Base-by-base conservation (phyloP, 2,329 filamentous ascomycete genomes). In the Fusarium coicis region DNA sequence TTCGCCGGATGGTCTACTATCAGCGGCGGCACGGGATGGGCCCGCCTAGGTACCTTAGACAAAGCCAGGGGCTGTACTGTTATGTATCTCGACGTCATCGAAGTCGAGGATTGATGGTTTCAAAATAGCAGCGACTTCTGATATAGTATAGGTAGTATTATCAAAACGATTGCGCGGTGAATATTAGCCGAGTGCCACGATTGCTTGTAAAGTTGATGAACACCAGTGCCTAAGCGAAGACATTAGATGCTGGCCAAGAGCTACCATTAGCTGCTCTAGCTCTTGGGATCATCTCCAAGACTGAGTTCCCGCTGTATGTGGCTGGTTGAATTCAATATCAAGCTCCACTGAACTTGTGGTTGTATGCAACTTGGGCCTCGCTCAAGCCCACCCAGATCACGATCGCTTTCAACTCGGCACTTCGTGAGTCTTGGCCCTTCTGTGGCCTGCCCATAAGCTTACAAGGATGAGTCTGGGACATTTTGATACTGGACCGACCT, bases 331-430 rank as follows among this genome's bases (percentile, higher is more conserved):
- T 69, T 49, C 66, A 70, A 57, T 60, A 60, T 71, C 70, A 63
- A 68, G 57, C 54, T 68, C 70, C 71, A 73, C 70, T 56, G 49
- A 46, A 58, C 63, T 58, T 61, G 30, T 63, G 42, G 70, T 73
- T 49, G 50, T 28, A 40, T 54, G 34, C 36, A 54, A 54, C 34
- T 54, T 54, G 70, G 66, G 62, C 66, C 66, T 71, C 55, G 23
- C 50, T 71, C 56, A 37, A 55, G 55, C 47, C 69, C 65, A 61
- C 49, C 26, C 44, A 43, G 50, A 74, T 73, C 71, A 70, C 63
- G 71, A 74, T 73, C 70, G 65, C 58, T 67, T 52, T 73, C 34
- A 47, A 70, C 66, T 56, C 60, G 66, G 60, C 58, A 70, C 23
- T 43, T 58, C 40, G 44, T 30, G 47, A 55, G 55, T 61, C 70